Conservation (phyloP, 192 early-diverging fungal species). For the Phycomyces blakesleeanus region DNA sequence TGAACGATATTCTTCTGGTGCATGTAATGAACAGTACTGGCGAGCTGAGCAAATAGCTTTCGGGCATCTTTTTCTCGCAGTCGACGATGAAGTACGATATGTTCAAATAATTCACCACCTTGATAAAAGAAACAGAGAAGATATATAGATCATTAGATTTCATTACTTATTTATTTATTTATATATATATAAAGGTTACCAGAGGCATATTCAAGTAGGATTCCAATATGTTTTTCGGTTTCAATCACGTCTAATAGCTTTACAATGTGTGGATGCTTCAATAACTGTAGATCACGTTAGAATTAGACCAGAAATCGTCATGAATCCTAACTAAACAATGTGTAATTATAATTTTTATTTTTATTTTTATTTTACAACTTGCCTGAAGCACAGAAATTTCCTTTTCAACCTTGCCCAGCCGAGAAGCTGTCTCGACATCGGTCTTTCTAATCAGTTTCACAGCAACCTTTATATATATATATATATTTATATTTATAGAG, state of each 20-base stretch:
- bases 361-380: constrained; percentile 21
- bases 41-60: constrained; percentile 86
- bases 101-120: constrained; percentile 94
- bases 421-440: constrained; percentile 70
- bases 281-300: constrained; percentile 46
- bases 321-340: too few relatives aligned
- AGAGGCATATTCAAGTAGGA: constrained; percentile 80
- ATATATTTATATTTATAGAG: background rate
- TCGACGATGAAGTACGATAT: constrained; percentile 88
- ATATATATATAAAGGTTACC: constrained; percentile 24
- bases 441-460: constrained; percentile 94
- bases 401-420: constrained; percentile 82
- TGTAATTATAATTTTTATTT: too few relatives aligned
- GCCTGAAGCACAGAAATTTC: constrained; percentile 92
- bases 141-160: background rate
- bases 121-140: background rate
- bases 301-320: too few relatives aligned
- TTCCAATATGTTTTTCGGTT: constrained; percentile 78
- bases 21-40: constrained; percentile 86
- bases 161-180: background rate
- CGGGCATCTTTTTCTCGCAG: constrained; percentile 86
- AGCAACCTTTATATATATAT: constrained; percentile 61
- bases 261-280: constrained; percentile 75
- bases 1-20: constrained; percentile 92
- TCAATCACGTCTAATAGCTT: constrained; percentile 79